Evolutionary conservation across 441 rosid genomes (phyloP), one percentile per base, ranked within the genome.

Genomic region (Populus trichocarpa): DNA sequence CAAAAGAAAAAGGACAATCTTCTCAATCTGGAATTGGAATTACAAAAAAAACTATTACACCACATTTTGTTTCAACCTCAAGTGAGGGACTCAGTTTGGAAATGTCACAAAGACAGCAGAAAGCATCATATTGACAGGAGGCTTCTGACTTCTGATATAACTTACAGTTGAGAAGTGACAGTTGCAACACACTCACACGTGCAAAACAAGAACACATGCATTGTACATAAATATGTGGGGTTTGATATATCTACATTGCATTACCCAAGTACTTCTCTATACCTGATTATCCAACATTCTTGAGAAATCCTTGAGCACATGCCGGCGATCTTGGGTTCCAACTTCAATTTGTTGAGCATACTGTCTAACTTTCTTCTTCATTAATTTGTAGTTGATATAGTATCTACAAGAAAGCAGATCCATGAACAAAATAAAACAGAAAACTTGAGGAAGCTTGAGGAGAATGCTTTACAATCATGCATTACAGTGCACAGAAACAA

Each of bases 291-390:
- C 99, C 68, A 97, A 88, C 98, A 95, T 92, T 84, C 92, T 89
- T 20, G 99, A 97, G 93, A 97, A 97, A 87, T 97, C 98, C 90
- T 95, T 97, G 77, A 95, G 99, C 81, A 95, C 99, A 72, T 91
- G 91, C 69, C 82, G 90, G 65, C 92, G 98, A 82, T 93, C 94
- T 83, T 72, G 89, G 35, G 85, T 81, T 80, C 98, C 98, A 70
- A 75, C 90, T 87, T 86, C 88, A 73, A 97, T 94, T 89, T 97
- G 98, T 12, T 87, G 89, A 81, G 85, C 90, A 86, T 97, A 93
- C 73, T 92, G 92, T 82, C 85, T 90, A 81, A 97, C 98, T 84
- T 81, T 97, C 90, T 91, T 90, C 86, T 97, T 97, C 99, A 97
- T 97, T 80, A 92, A 81, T 79, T 97, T 97, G 77, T 97, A 97